phyloP scores from a whole-genome alignment of 1,139 yeast species.

The Arxiozyma slooffiae region DNA sequence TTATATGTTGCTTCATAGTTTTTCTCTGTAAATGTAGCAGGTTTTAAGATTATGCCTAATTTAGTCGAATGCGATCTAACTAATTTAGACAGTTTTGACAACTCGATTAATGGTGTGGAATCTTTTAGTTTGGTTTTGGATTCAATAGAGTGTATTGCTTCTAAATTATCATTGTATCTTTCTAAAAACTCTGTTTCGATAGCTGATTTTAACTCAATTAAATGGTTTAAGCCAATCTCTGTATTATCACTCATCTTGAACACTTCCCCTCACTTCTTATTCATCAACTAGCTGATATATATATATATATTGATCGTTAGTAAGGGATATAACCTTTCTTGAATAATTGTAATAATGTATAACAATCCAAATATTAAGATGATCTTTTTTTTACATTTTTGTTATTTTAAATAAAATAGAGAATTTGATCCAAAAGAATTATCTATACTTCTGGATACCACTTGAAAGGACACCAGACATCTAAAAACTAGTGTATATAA shows the following conservation, averaged over 20 bases:
- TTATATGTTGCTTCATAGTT: slow-evolving; percentile 41
- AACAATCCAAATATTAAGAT: too few species aligned
- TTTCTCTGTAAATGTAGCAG: slow-evolving; percentile 28
- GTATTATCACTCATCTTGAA: not conserved
- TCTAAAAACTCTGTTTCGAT: slow-evolving; percentile 17
- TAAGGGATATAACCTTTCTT: not conserved
- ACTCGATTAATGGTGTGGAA: slow-evolving; percentile 43
- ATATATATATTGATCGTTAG: too few species aligned
- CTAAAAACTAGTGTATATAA: too few species aligned
- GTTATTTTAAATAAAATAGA: too few species aligned
- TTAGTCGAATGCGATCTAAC: slow-evolving; percentile 74
- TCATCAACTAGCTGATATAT: not conserved
- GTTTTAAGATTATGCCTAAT: slow-evolving; percentile 65
- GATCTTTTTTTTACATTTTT: too few species aligned
- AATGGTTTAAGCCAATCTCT: not conserved
- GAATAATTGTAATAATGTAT: too few species aligned
- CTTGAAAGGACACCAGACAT: too few species aligned
- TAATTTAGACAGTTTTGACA: slow-evolving; percentile 49
- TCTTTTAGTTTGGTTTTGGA: slow-evolving; percentile 22
- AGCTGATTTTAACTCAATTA: slow-evolving; percentile 5
- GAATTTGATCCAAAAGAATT: not conserved
- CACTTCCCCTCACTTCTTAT: too few species aligned
- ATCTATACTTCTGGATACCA: not conserved
- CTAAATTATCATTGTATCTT: slow-evolving; percentile 14
- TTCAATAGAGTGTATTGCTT: slow-evolving; percentile 15